Conservation (phyloP, 176 grass and related monocot species). For the Zizania latifolia region DNA sequence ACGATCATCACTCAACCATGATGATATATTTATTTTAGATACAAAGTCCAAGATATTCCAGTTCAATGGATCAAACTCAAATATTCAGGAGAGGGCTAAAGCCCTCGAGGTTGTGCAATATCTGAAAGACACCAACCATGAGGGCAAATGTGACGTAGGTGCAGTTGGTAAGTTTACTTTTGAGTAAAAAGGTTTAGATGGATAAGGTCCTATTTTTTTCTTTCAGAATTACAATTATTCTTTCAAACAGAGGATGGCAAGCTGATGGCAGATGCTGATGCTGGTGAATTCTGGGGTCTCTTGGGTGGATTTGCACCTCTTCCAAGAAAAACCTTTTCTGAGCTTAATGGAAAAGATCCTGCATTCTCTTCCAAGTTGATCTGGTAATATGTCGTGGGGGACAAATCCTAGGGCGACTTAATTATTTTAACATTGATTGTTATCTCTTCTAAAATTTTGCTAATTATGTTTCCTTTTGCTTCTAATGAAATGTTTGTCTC, state of each 20-base stretch:
- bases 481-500: conserved; percentile 10
- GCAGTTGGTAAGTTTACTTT: conserved; percentile 73
- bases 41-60: conserved; percentile 96
- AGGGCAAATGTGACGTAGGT: conserved; percentile 82
- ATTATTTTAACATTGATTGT: conserved; percentile 1
- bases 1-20: conserved; percentile 93
- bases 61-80: conserved; percentile 94
- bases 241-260: conserved; percentile 81
- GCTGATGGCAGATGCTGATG: conserved; percentile 94
- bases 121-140: conserved; percentile 94
- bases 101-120: conserved; percentile 97
- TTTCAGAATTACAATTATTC: conserved; percentile 31
- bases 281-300: conserved; percentile 93
- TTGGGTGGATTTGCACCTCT: conserved; percentile 98
- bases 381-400: conserved; percentile 47
- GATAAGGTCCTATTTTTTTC: not conserved
- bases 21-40: conserved; percentile 99
- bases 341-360: conserved; percentile 56
- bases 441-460: not conserved
- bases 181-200: conserved; percentile 20
- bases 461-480: conserved; percentile 17
- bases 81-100: conserved; percentile 99
- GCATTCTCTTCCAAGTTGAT: conserved; percentile 53
- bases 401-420: not conserved
- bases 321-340: conserved; percentile 74